phyloP scores from a whole-genome alignment of 192 early-diverging fungal species.

The Backusella morwellensis region DNA sequence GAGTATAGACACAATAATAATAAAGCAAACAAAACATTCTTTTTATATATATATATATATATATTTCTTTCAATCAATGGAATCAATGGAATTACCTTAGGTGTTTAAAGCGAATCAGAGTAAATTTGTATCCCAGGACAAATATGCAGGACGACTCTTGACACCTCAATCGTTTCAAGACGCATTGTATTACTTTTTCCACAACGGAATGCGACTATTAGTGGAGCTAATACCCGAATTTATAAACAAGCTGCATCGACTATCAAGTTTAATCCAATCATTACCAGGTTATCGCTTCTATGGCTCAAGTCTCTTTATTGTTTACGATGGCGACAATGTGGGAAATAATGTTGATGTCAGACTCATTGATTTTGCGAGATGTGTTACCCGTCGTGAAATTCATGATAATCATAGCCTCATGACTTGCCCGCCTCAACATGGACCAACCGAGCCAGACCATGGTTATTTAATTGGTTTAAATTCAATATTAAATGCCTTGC shows the following conservation, averaged over 20 bases:
- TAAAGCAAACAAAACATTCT: not conserved
- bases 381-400: constrained; percentile 55
- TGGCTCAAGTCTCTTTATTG: constrained; percentile 83
- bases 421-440: constrained; percentile 42
- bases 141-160: constrained; percentile 90
- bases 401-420: constrained; percentile 26
- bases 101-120: constrained; percentile 1
- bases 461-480: constrained; percentile 76
- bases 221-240: constrained; percentile 75
- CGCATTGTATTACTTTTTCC: constrained; percentile 76
- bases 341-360: constrained; percentile 66
- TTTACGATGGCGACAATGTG: constrained; percentile 75
- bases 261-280: constrained; percentile 70
- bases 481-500: constrained; percentile 65
- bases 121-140: constrained; percentile 55
- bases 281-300: constrained; percentile 89
- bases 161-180: constrained; percentile 77
- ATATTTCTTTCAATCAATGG: not conserved
- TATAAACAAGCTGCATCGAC: constrained; percentile 65
- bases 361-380: constrained; percentile 96
- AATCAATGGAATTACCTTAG: not conserved
- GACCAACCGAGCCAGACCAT: constrained; percentile 59
- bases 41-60: not conserved
- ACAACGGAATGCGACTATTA: constrained; percentile 75
- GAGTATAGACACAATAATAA: not conserved